A percentile compares a stretch with the other conserved stretches of the same genome.
Evolutionary conservation across 306 rosid species (phyloP).

Genomic region (Gynostemma pentaphyllum): DNA sequence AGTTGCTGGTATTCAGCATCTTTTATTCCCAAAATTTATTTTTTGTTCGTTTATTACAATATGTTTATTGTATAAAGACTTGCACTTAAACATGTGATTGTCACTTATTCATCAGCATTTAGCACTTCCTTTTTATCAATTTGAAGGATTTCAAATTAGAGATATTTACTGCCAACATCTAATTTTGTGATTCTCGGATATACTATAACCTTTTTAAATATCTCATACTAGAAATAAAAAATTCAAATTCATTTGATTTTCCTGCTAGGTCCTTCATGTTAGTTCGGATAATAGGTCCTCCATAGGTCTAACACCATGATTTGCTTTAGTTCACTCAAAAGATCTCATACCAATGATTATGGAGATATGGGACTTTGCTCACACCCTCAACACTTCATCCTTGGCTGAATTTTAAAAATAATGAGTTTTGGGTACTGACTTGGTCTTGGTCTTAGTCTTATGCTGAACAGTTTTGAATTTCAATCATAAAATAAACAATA

Average conservation of each 20-base stretch:
- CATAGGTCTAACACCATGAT: no score
- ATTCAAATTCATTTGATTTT: not conserved
- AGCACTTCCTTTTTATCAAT: not conserved
- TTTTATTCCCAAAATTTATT: slow-evolving; percentile 22
- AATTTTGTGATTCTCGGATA: not conserved
- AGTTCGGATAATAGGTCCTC: no score
- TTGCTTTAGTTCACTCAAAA: no score
- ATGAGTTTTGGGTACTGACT: not conserved
- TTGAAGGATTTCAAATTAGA: not conserved
- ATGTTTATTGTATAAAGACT: not conserved
- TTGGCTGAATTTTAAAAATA: not conserved
- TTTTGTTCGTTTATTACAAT: not conserved
- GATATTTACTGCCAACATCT: not conserved
- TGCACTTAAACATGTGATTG: not conserved
- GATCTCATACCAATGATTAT: no score
- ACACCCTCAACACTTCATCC: no score
- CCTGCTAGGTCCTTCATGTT: no score
- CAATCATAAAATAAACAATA: not conserved
- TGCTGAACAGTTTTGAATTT: not conserved
- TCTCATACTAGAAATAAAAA: not conserved
- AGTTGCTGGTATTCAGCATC: slow-evolving; percentile 34
- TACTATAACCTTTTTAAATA: not conserved
- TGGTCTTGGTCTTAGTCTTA: not conserved
- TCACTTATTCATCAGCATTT: not conserved
- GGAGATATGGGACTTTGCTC: no score